Conservation (phyloP, 306 rosid species). For the Vicia sativa region DNA sequence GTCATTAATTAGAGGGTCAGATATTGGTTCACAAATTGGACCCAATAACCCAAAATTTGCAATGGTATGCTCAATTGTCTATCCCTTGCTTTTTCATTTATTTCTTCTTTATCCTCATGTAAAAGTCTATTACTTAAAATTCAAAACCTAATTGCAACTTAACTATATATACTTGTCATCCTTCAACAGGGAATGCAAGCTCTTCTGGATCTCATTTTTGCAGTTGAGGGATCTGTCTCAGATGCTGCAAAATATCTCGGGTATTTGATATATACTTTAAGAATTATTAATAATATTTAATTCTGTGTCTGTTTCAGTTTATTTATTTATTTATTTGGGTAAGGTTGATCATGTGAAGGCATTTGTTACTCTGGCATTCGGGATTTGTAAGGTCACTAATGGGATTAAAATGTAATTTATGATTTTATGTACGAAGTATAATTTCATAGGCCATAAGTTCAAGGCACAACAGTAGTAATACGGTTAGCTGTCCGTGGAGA, state of each 20-base stretch:
- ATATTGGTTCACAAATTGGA: slow-evolving; percentile 79
- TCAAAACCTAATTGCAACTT: slow-evolving; percentile 22
- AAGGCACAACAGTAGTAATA: too few species aligned
- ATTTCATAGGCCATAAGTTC: too few species aligned
- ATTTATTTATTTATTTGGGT: background rate
- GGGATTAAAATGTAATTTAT: too few species aligned
- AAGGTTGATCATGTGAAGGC: slow-evolving; percentile 14
- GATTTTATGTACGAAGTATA: too few species aligned
- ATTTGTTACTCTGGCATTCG: too few species aligned
- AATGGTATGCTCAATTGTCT: slow-evolving; percentile 43
- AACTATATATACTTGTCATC: slow-evolving; percentile 12
- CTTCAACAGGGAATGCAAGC: slow-evolving; percentile 90
- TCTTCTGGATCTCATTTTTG: slow-evolving; percentile 77
- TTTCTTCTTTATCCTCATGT: slow-evolving; percentile 22
- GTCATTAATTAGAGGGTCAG: slow-evolving; percentile 76
- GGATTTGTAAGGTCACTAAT: too few species aligned
- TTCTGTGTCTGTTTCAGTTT: too few species aligned
- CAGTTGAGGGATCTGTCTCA: slow-evolving; percentile 78
- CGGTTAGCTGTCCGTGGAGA: too few species aligned
- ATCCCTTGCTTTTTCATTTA: background rate
- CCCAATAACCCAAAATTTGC: slow-evolving; percentile 77
- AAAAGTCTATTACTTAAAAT: slow-evolving; percentile 7
- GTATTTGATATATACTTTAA: slow-evolving; percentile 47
- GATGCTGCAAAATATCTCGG: slow-evolving; percentile 89
- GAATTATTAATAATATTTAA: background rate